Base-by-base conservation (phyloP, 179 eudicot species). In the Camellia oleifera region DNA sequence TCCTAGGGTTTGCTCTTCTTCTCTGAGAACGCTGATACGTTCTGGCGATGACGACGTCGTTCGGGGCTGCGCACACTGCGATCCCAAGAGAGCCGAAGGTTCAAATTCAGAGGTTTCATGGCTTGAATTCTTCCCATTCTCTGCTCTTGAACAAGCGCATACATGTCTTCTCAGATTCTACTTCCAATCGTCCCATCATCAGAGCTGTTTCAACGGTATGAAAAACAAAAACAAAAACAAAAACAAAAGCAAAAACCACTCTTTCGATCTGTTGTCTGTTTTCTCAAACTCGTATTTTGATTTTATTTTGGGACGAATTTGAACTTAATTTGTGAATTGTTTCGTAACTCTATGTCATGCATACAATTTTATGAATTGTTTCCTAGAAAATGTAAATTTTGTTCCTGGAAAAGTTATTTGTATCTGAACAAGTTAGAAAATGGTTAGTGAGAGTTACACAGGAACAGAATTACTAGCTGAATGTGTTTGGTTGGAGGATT, bases 21-120 rank as follows among this genome's bases (percentile, higher is more conserved):
- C 44, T 45, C 58, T 26, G 9, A 11, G 15, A 15, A 23, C 53
- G 10, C 61, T 46, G 63, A n/a, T 40, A 2, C n/a, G 46, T 64
- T 23, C 26, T 14, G 75, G 76, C 48, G 42, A 92, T 91, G 97
- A 72, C 92, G 82, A 88, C 97, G 74, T 82, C 97, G 76, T 76
- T 88, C 44, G 92, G 94, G 15, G 86, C 91, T 58, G 80, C 95
- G 18, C 86, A 85, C 76, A 62, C 89, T 56, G 80, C 87, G 77
- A 81, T 87, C 65, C 83, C 82, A 32, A 79, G 69, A 70, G 90
- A 88, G 46, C 69, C 89, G 0, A 86, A 83, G 80, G 84, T 88
- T 26, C 87, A 84, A 70, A 14, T 88, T 69, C 89, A 84, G 78
- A 83, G 80, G 78, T 86, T 83, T 72, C 83, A 86, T 81, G 93